Conservation (phyloP, 2,329 filamentous ascomycete genomes). For the Fusarium sambucinum region DNA sequence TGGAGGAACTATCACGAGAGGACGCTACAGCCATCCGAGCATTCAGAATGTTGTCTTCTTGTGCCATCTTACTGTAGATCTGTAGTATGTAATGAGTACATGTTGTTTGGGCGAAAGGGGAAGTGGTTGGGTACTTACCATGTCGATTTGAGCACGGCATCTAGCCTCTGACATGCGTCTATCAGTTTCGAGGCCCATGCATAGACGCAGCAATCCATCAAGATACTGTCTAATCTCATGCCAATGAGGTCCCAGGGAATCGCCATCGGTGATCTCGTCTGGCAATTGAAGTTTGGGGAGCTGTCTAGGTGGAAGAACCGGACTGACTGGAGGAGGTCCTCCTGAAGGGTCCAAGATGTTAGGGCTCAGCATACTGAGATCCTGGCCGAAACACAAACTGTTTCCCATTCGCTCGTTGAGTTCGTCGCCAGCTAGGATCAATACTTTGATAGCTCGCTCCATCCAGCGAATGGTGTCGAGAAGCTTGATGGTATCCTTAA, state of each 20-base stretch:
- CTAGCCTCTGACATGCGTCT: slow-evolving; percentile 60
- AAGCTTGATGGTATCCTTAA: slow-evolving; percentile 60
- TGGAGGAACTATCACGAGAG: slow-evolving; percentile 59
- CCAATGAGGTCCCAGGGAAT: slow-evolving; percentile 56
- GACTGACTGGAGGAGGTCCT: slow-evolving; percentile 46
- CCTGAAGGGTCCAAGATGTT: slow-evolving; percentile 38
- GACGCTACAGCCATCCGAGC: slow-evolving; percentile 57
- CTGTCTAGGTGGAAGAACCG: slow-evolving; percentile 39
- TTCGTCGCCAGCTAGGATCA: slow-evolving; percentile 59
- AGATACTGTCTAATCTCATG: slow-evolving; percentile 62
- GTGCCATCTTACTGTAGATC: slow-evolving; percentile 64
- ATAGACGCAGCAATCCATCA: slow-evolving; percentile 58
- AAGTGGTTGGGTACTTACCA: slow-evolving; percentile 50
- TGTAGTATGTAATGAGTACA: slow-evolving; percentile 32
- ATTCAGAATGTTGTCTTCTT: slow-evolving; percentile 62
- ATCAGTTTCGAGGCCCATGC: slow-evolving; percentile 60
- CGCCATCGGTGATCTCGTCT: slow-evolving; percentile 37
- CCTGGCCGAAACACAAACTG: slow-evolving; percentile 36
- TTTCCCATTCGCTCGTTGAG: slow-evolving; percentile 52
- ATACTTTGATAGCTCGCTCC: slow-evolving; percentile 59
- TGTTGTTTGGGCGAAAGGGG: too few species aligned
- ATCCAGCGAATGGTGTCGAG: slow-evolving; percentile 62
- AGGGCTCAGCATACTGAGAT: slow-evolving; percentile 47
- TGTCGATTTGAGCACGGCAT: slow-evolving; percentile 61
- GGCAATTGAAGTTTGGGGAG: slow-evolving; percentile 37